A percentile compares a stretch with the other conserved stretches of the same genome.
phyloP scores from a whole-genome alignment of 331 rosid species.

The Pyracantha coccinea region DNA sequence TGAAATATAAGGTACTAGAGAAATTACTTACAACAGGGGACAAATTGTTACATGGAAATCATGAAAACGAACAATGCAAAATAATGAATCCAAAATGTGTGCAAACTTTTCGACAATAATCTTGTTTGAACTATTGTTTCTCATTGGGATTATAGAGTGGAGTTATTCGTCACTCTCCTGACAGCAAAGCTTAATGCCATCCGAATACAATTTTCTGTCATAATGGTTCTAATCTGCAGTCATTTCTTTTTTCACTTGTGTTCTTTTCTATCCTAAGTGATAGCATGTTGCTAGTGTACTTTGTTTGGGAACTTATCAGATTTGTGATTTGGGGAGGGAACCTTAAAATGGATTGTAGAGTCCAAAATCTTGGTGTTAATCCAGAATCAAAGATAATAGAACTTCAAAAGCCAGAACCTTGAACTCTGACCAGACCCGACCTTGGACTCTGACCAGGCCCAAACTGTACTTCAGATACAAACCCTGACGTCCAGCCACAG shows the following conservation, averaged over 20 bases:
- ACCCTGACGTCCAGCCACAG: background rate
- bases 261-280: background rate
- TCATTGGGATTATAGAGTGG: background rate
- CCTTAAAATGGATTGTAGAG: background rate
- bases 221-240: background rate
- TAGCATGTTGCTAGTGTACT: background rate
- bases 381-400: background rate
- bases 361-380: background rate
- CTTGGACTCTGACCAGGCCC: background rate
- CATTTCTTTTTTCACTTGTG: background rate
- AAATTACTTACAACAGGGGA: background rate
- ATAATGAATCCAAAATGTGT: background rate
- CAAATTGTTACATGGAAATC: conserved; percentile 4
- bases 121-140: background rate
- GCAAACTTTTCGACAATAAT: background rate
- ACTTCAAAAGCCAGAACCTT: background rate
- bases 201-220: background rate
- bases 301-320: background rate
- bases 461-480: background rate
- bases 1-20: conserved; percentile 1
- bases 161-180: background rate
- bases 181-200: background rate
- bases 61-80: background rate
- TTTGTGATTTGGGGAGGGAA: background rate
- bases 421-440: background rate